phyloP scores from a whole-genome alignment of 192 early-diverging fungal species.

The Backusella parvicylindrica region DNA sequence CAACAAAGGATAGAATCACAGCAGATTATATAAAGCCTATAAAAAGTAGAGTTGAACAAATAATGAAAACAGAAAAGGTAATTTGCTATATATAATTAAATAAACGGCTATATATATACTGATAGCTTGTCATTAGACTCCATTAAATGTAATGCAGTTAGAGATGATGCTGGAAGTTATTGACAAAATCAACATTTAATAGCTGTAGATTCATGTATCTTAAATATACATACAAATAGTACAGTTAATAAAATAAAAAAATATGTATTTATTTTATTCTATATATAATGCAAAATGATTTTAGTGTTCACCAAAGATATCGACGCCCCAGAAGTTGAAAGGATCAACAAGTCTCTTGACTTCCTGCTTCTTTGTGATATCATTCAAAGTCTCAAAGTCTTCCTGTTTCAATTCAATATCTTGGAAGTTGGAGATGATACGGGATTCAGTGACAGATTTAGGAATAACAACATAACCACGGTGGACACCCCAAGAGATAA shows the following conservation, averaged over 20 bases:
- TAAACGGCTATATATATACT: not conserved
- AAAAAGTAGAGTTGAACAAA: not conserved
- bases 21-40: not conserved
- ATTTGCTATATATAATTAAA: not conserved
- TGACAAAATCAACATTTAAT: not conserved
- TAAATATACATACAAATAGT: not conserved
- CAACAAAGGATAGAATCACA: not conserved
- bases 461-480: constrained; percentile 78
- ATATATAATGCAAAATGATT: not conserved
- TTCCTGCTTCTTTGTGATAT: not conserved
- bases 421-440: constrained; percentile 23
- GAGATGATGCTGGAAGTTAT: not conserved
- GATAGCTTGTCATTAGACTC: not conserved
- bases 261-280: not conserved
- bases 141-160: not conserved
- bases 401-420: constrained; percentile 7
- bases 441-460: constrained; percentile 64
- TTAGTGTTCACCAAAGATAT: constrained; percentile 8
- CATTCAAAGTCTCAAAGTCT: constrained; percentile 6
- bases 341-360: constrained; percentile 1
- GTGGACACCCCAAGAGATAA: constrained; percentile 73
- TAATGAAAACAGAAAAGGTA: not conserved
- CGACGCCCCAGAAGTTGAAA: constrained; percentile 8
- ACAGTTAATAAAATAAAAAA: not conserved
- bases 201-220: not conserved